Evolutionary conservation across 345 rosid genomes (phyloP).

Genomic region (Eucalyptus lansdowneana): DNA sequence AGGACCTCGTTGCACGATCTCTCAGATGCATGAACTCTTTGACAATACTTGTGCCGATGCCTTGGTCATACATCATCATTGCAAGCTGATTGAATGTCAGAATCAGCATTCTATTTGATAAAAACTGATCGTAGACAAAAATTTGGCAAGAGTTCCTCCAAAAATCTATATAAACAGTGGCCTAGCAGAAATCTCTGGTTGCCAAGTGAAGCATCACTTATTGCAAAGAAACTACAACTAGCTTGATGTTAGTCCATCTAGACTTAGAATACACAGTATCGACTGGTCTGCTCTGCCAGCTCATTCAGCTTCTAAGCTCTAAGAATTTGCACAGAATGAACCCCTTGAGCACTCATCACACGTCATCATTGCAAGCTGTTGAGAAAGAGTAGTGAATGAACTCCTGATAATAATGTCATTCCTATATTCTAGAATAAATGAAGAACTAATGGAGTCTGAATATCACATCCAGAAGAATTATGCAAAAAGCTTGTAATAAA

Average conservation of each 20-base stretch:
- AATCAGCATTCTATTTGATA: background rate
- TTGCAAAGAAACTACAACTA: background rate
- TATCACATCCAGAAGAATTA: background rate
- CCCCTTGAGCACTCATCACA: background rate
- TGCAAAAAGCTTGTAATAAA: background rate
- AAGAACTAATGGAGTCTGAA: background rate
- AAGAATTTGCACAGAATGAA: background rate
- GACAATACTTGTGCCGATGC: background rate
- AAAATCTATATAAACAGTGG: background rate
- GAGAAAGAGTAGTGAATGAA: background rate
- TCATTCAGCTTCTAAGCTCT: background rate
- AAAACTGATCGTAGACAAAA: background rate
- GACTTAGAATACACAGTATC: background rate
- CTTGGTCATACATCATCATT: background rate
- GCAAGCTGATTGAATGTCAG: background rate
- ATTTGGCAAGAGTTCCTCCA: background rate
- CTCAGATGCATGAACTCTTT: background rate
- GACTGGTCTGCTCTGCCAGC: background rate
- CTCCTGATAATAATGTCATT: background rate
- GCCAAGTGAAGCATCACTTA: background rate
- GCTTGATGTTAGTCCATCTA: background rate
- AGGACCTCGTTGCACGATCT: background rate
- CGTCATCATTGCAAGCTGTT: constrained; percentile 1
- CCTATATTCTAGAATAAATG: background rate
- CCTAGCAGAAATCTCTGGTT: background rate